Evolutionary conservation across 305 asterid genomes (phyloP).

Genomic region (Fraxinus xanthoxyloides): DNA sequence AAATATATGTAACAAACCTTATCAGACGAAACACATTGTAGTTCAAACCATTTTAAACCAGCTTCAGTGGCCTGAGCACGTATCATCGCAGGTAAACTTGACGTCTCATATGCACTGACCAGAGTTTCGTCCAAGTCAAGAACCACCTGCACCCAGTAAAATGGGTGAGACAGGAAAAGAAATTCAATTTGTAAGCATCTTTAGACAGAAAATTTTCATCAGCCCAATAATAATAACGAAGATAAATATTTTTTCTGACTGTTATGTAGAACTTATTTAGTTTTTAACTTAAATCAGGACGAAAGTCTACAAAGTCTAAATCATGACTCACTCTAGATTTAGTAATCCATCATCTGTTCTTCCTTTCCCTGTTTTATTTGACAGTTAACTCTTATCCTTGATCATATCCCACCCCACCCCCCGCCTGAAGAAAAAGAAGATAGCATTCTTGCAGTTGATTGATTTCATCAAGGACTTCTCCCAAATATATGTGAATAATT

Average conservation of each 20-base stretch:
- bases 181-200: constrained; percentile 4
- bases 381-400: neutral
- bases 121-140: constrained; percentile 84
- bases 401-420: neutral
- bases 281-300: neutral
- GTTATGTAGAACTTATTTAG: neutral
- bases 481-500: neutral
- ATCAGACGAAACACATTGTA: constrained; percentile 69
- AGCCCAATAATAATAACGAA: neutral
- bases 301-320: neutral
- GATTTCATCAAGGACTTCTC: neutral
- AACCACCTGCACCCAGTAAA: constrained; percentile 52
- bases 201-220: neutral
- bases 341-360: neutral
- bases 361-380: neutral
- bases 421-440: neutral
- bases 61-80: constrained; percentile 72
- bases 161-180: constrained; percentile 6
- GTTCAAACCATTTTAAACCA: constrained; percentile 77
- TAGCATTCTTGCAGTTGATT: neutral
- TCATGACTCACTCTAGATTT: neutral
- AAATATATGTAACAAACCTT: constrained; percentile 39
- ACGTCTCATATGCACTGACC: constrained; percentile 71
- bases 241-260: neutral
- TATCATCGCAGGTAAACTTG: constrained; percentile 56